Evolutionary conservation across 345 rosid species (phyloP).

Genomic region (Eucalyptus tenuipes): DNA sequence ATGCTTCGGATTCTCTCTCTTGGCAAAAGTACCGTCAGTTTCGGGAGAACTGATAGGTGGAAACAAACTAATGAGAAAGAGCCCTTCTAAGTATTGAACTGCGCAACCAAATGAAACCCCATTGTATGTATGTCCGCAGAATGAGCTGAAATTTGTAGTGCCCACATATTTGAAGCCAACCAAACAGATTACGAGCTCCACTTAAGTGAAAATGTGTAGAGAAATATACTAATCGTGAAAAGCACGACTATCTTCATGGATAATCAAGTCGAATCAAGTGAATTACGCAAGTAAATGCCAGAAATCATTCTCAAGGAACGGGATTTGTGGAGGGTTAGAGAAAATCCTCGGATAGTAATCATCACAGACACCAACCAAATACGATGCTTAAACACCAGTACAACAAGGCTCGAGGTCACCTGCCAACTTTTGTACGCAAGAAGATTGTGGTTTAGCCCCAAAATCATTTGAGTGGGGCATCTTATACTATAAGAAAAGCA

Average conservation of each 20-base stretch:
- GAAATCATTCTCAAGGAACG: background rate
- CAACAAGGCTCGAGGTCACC: background rate
- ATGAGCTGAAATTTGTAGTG: background rate
- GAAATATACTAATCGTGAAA: background rate
- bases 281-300: background rate
- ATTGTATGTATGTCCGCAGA: background rate
- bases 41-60: background rate
- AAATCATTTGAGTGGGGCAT: background rate
- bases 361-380: background rate
- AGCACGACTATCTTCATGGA: too few relatives aligned
- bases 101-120: background rate
- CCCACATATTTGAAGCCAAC: background rate
- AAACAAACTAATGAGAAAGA: background rate
- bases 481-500: background rate
- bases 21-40: background rate
- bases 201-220: background rate
- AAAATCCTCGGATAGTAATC: background rate
- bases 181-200: background rate
- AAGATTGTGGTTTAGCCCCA: background rate
- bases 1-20: background rate
- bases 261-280: too few relatives aligned
- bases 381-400: background rate
- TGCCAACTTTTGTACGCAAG: background rate
- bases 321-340: background rate
- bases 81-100: background rate